A percentile compares a stretch with the other conserved stretches of the same genome.
These are phyloP conservation scores for Microsporum ferrugineum DNA, from an alignment of 2,329 filamentous ascomycete species.

Conservation along the genomic window DNA sequence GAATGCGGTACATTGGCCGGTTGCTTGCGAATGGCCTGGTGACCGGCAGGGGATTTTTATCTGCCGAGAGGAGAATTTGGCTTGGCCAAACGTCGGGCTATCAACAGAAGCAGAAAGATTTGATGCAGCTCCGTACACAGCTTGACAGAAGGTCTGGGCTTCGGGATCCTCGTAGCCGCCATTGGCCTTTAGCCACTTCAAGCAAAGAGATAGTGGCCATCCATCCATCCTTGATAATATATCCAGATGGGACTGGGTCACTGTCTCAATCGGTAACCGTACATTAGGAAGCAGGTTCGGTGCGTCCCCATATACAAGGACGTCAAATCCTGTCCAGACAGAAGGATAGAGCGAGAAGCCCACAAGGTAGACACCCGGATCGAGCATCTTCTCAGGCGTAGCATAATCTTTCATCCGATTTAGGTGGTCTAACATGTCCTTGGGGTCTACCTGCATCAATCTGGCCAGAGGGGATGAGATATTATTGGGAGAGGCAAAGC, in stretches of 20 bases:
- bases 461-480: conserved; percentile 57
- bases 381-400: conserved; percentile 16
- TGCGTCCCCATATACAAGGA: conserved; percentile 47
- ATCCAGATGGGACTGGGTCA: conserved; percentile 46
- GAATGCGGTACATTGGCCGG: conserved; percentile 34
- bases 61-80: conserved; percentile 29
- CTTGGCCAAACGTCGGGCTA: conserved; percentile 33
- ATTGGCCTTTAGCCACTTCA: conserved; percentile 25
- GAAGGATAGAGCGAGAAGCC: conserved; percentile 36
- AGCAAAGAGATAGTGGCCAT: conserved; percentile 27
- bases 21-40: conserved; percentile 18
- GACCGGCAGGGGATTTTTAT: conserved; percentile 28
- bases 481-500: conserved; percentile 61
- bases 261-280: conserved; percentile 41
- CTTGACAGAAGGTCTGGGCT: conserved; percentile 33
- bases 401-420: conserved; percentile 51
- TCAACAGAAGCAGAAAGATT: conserved; percentile 31
- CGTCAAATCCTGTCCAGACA: conserved; percentile 50
- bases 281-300: conserved; percentile 52
- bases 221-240: conserved; percentile 38
- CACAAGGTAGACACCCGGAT: conserved; percentile 32
- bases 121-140: conserved; percentile 34
- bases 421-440: conserved; percentile 51
- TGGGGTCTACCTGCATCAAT: conserved; percentile 60
- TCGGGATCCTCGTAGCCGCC: conserved; percentile 18